These are phyloP conservation scores for Talaromyces stipitatus DNA, from an alignment of 495 filamentous ascomycete genomes.

Conservation along the genomic window DNA sequence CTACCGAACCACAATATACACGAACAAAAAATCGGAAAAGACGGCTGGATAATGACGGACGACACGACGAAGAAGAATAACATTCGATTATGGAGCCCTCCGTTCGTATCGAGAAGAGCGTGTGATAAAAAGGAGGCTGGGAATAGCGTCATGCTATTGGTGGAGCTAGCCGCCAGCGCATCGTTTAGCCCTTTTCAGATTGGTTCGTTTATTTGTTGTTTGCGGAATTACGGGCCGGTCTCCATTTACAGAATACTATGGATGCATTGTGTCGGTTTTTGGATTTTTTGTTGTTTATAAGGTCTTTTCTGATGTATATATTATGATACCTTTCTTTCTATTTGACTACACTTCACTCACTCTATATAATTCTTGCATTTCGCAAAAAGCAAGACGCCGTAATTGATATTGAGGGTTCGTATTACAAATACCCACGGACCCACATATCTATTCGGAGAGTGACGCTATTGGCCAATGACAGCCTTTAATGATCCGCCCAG, in stretches of 20 bases:
- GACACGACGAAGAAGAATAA: background rate
- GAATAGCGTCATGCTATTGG: background rate
- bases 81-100: background rate
- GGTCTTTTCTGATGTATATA: background rate
- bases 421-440: background rate
- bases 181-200: background rate
- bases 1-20: background rate
- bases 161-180: background rate
- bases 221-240: background rate
- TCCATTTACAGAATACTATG: background rate
- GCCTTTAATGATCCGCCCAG: background rate
- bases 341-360: background rate
- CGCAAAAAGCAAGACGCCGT: no score
- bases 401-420: background rate
- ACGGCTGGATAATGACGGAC: background rate
- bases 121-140: slow-evolving; percentile 1
- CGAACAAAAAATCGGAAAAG: background rate
- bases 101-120: background rate
- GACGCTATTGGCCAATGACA: background rate
- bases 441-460: background rate
- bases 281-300: background rate
- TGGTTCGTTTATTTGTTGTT: background rate
- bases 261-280: background rate
- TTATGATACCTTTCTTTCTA: background rate
- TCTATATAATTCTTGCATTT: no score